A percentile compares a stretch with the other conserved stretches of the same genome.
Evolutionary conservation across 176 grass and related monocot genomes (phyloP).

Genomic region (Raddia distichophylla): DNA sequence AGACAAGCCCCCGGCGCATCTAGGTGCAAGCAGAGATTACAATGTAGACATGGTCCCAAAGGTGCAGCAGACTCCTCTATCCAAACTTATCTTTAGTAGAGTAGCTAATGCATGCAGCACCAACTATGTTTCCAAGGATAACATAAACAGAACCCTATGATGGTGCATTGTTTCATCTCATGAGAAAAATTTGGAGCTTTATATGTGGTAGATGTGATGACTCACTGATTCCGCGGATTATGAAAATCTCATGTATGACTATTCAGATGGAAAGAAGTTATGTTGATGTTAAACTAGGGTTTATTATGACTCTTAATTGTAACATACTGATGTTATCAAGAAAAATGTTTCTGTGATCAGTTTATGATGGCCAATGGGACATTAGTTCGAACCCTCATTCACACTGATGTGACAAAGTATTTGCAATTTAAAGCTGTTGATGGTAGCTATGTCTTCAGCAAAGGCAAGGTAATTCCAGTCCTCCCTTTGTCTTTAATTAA

Average conservation of each 20-base stretch:
- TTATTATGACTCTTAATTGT: neutral
- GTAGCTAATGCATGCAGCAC: neutral
- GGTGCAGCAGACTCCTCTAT: constrained; percentile 41
- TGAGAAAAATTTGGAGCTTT: neutral
- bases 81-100: constrained; percentile 32
- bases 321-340: constrained; percentile 16
- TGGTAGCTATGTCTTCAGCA: constrained; percentile 93
- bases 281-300: constrained; percentile 3
- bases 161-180: constrained; percentile 22
- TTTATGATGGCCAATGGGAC: constrained; percentile 98
- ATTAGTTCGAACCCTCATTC: constrained; percentile 85
- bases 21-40: constrained; percentile 91
- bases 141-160: neutral
- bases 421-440: constrained; percentile 92
- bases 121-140: neutral
- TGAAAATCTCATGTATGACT: constrained; percentile 18
- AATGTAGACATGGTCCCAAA: constrained; percentile 98
- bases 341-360: constrained; percentile 48
- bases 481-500: constrained; percentile 17
- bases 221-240: constrained; percentile 5
- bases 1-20: constrained; percentile 75
- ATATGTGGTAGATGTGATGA: neutral
- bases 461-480: constrained; percentile 67
- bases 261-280: neutral
- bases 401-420: constrained; percentile 89